Percentiles rank a stretch among this genome's conserved stretches.
These are phyloP conservation scores for Sanghuangporus baumii DNA, from an alignment of 1,284 basidiomycete genomes.

Conservation along the genomic window DNA sequence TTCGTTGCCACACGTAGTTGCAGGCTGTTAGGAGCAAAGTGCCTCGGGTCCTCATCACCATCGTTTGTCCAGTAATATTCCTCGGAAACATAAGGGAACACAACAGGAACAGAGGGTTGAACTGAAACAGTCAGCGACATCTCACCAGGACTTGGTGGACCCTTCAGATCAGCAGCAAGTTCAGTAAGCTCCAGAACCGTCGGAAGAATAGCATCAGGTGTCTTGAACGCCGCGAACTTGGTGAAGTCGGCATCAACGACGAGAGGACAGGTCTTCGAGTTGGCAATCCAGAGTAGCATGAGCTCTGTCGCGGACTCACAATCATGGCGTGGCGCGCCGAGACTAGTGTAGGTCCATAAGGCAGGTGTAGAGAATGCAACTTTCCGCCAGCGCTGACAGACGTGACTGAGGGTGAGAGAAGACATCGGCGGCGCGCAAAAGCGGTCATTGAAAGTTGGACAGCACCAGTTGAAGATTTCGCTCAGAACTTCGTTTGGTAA, in stretches of 20 bases:
- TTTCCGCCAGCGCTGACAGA: conserved; percentile 10
- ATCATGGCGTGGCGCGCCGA: neutral
- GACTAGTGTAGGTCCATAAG: conserved; percentile 11
- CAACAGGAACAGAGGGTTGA: neutral
- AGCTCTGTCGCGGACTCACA: conserved; percentile 3
- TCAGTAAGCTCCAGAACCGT: conserved; percentile 5
- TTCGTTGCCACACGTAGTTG: conserved; percentile 7
- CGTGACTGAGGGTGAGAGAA: conserved; percentile 6
- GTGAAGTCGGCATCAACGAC: conserved; percentile 13
- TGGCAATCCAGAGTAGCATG: conserved; percentile 5
- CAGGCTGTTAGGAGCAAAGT: neutral
- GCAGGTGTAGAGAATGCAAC: conserved; percentile 6
- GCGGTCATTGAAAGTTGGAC: conserved; percentile 5
- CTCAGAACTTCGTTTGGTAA: conserved; percentile 10
- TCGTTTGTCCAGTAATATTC: conserved; percentile 5
- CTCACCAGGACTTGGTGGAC: neutral
- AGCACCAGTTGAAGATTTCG: conserved; percentile 14
- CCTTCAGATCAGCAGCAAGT: conserved; percentile 1
- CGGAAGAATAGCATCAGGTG: conserved; percentile 3
- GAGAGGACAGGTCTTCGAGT: conserved; percentile 3
- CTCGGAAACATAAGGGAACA: conserved; percentile 6
- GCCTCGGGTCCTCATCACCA: neutral
- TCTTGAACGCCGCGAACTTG: conserved; percentile 3
- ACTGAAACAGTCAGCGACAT: neutral
- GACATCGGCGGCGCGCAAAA: conserved; percentile 1